Evolutionary conservation across 257 asterid species (phyloP), one percentile per base, ranked within the genome.

Genomic region (Rubia yunnanensis): DNA sequence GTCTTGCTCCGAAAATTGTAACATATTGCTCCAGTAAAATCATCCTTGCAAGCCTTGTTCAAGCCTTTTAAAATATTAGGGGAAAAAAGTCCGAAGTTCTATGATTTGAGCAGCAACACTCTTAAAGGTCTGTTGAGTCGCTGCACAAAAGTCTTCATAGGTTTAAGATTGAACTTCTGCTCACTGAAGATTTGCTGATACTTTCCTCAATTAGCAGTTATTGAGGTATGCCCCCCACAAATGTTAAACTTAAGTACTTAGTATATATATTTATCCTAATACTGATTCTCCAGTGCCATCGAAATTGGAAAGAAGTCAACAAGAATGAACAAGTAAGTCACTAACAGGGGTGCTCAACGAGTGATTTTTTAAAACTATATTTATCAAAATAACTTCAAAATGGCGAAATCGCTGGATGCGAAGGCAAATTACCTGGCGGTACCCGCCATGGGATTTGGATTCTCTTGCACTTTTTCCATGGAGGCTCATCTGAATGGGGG

Each of bases 361-460:
- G 3, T 26, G 34, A 35, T 23, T 3, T 63, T 22, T 64, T 24
- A 14, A 52, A 41, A 52, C 57, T 15, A 17, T 27, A 60, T 65
- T 38, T 66, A 34, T 69, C 41, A 68, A 60, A 62, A 74, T 15
- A 44, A 70, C 66, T 64, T 26, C 20, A 44, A 63, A n/a, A 65
- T 31, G 60, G 11, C 2, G 15, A 49, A 49, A 30, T 5, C 32
- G 18, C 1, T 24, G 68, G 24, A 46, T 30, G 41, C 10, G n/a
- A 41, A 58, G 62, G 67, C 57, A 73, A 79, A 73, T 79, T 84
- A 94, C 99, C 99, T 78, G 85, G 83, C 41, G 99, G 99, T 65
- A 66, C 73, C 78, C 28, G 57, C 99, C 99, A 94, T 1, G 81
- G 85, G 70, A 90, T 88, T 81, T 79, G 87, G 60, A 75, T 50